Evolutionary conservation across 768 basidiomycete species (phyloP), one percentile per base, ranked within the genome.

Genomic region (Dacryopinax spathularia): DNA sequence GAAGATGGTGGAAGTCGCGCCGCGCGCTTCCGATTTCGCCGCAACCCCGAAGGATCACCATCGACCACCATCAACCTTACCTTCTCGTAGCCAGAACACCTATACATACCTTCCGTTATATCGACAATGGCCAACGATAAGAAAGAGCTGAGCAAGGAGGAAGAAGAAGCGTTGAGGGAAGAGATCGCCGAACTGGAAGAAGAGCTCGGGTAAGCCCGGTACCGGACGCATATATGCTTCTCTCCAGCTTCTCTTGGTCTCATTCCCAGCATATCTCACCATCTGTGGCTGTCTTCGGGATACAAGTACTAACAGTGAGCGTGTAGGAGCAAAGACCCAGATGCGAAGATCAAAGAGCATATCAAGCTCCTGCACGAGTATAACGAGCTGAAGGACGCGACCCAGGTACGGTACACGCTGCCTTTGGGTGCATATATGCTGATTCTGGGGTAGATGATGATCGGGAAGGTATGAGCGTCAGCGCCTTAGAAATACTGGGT

Each of bases 341-440:
- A 84, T 41, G 74, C 74, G 60, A 81, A 87, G 7, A 82, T 86
- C 25, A 82, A 84, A 65, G 74, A 76, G 15, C 87, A 89, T 68
- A 89, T 89, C 72, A 81, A 80, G 67, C 76, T 88, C 2, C 75
- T 89, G 34, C 89, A 90, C 71, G 77, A 75, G 35, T 91, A 89
- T 66, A 90, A 90, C 65, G 89, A 90, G 71, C 81, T 87, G 9
- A 90, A 90, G 70, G 89, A 91, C 71, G 89, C 88, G 2, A 79
- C 87, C 0, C 89, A 90, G 83, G 88, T 83, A 60, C 33, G 34
- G n/a, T n/a, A 63, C 16, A 62, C 43, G 56, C 3, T 34, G 35
- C 16, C 15, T 25, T 35, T 3, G 31, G 48, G 25, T 29, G 25
- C 18, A 31, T 0, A 13, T 6, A 12, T 56, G 29, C 65, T 62